Evolutionary conservation across 495 filamentous ascomycete species (phyloP).

Genomic region (Cryomyces minteri): DNA sequence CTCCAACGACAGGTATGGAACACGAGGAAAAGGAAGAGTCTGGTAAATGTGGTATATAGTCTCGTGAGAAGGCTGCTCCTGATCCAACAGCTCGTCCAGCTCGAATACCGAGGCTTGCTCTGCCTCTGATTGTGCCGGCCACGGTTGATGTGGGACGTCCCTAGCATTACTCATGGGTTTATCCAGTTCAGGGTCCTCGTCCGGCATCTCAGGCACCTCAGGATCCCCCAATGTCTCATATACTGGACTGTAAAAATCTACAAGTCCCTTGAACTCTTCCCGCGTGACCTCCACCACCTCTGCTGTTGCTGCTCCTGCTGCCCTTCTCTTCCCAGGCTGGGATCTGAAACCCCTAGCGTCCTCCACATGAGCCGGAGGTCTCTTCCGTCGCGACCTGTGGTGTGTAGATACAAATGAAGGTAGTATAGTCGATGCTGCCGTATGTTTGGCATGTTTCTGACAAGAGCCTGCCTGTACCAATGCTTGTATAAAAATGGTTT

Average conservation of each 20-base stretch:
- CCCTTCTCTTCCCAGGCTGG: background rate
- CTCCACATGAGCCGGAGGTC: background rate
- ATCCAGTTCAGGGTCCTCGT: background rate
- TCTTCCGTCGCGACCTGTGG: conserved; percentile 9
- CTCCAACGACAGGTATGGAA: conserved; percentile 38
- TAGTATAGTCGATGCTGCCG: background rate
- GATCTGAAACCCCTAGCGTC: conserved; percentile 1
- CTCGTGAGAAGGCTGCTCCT: conserved; percentile 22
- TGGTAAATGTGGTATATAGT: conserved; percentile 42
- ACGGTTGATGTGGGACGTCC: conserved; percentile 6
- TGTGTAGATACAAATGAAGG: background rate
- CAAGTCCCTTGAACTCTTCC: conserved; percentile 8
- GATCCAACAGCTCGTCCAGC: background rate
- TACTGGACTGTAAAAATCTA: conserved; percentile 4
- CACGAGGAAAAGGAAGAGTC: conserved; percentile 41
- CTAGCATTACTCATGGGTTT: background rate
- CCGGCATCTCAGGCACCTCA: background rate
- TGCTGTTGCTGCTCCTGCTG: background rate
- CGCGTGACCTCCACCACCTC: conserved; percentile 2
- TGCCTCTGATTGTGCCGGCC: background rate
- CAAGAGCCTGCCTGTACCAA: conserved; percentile 46
- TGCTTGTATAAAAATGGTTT: conserved; percentile 43
- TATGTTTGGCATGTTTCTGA: conserved; percentile 27
- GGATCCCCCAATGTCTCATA: background rate
- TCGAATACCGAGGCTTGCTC: background rate